Evolutionary conservation across 2,329 filamentous ascomycete genomes (phyloP), one percentile per base, ranked within the genome.

Genomic region (Venturia carpophila): DNA sequence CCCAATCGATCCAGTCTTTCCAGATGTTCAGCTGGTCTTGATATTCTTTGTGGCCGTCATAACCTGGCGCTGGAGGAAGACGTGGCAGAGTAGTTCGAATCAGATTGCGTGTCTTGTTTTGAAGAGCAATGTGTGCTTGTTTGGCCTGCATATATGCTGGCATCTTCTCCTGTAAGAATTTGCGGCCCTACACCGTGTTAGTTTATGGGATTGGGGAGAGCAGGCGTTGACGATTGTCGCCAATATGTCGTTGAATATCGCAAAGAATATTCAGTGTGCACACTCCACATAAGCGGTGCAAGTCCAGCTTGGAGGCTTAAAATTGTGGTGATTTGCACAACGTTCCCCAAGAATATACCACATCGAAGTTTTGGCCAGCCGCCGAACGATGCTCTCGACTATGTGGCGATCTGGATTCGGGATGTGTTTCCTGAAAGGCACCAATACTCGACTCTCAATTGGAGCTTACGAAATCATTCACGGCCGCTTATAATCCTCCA

Each of bases 71-170:
- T 7, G 94, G 93, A 1, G 93, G 91, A 1, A 99, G 79, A 11
- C 85, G 84, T 3, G 95, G 91, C 0, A 96, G 78, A 5, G 90
- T 92, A 2, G 86, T 90, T 56, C 92, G 87, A 68, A 85, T 83
- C 52, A 99, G 78, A 10, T 87, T 87, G 47, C 87, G 84, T 0
- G 89, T 92, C 64, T 96, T 87, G 72, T 96, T 95, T 65, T 96
- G 91, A n/a, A 97, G 79, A 45, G 92, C 90, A 52, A 90, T 93
- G 73, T 91, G 91, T 52, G 92, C 92, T 69, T 89, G 92, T 74
- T 95, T 88, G 63, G 95, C 94, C 19, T 92, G 95, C 92, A 99
- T 96, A 75, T 97, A 99, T 2, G 89, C 85, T 1, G 93, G 89
- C 0, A 93, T 97, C 67, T 89, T 88, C 72, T 99, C 94, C 73